phyloP scores from a whole-genome alignment of 768 basidiomycete species.

The Naganishia randhawae region DNA sequence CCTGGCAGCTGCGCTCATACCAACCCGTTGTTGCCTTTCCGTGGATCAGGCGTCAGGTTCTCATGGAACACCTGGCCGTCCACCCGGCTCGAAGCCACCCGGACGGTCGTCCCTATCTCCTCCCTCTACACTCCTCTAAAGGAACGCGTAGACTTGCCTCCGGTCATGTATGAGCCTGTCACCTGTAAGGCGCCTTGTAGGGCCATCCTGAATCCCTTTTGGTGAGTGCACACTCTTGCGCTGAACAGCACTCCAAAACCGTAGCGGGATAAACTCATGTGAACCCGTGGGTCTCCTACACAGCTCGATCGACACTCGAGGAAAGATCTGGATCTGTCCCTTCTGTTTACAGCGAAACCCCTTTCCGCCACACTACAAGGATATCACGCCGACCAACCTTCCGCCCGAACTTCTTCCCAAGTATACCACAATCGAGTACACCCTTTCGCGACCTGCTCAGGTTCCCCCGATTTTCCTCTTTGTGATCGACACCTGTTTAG shows the following conservation, averaged over 20 bases:
- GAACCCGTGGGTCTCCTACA: neutral
- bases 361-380: slow-evolving; percentile 98
- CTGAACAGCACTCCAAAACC: neutral
- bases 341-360: slow-evolving; percentile 96
- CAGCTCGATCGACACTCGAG: slow-evolving; percentile 97
- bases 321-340: slow-evolving; percentile 98
- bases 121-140: slow-evolving; percentile 95
- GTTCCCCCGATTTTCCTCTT: slow-evolving; percentile 96
- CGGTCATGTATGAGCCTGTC: slow-evolving; percentile 95
- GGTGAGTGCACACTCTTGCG: slow-evolving; percentile 57
- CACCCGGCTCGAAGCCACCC: slow-evolving; percentile 93
- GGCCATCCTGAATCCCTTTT: slow-evolving; percentile 95
- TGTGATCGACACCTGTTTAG: slow-evolving; percentile 91
- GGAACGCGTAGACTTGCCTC: slow-evolving; percentile 85
- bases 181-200: slow-evolving; percentile 98
- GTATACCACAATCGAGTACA: slow-evolving; percentile 99
- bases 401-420: slow-evolving; percentile 94
- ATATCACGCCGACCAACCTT: slow-evolving; percentile 92
- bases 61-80: slow-evolving; percentile 99
- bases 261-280: neutral
- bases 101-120: slow-evolving; percentile 97
- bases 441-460: slow-evolving; percentile 82
- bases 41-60: slow-evolving; percentile 72
- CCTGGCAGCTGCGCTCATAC: neutral
- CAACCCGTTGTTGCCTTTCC: slow-evolving; percentile 4